A percentile compares a stretch with the other conserved stretches of the same genome.
Conservation (phyloP, 352 stramenopile species). For the Phytophthora pistaciae region DNA sequence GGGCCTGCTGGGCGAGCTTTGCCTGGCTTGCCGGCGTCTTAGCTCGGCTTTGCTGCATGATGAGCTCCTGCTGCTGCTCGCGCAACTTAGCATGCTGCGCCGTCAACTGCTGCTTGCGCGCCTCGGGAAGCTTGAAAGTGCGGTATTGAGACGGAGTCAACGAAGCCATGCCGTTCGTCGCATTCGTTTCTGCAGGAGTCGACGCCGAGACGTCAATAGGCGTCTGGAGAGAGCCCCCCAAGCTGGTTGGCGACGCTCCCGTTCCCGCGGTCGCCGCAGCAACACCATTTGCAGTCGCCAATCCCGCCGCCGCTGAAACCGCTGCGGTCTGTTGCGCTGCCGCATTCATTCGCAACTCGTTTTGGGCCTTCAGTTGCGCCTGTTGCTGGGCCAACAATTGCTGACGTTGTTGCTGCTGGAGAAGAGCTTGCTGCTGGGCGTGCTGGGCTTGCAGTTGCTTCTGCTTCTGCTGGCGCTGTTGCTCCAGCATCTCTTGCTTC, state of each 20-base stretch:
- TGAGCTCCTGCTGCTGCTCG: conserved; percentile 83
- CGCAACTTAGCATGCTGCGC: conserved; percentile 77
- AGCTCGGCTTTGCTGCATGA: conserved; percentile 74
- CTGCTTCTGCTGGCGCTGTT: conserved; percentile 64
- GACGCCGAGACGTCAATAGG: conserved; percentile 57
- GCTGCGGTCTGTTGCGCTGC: conserved; percentile 21
- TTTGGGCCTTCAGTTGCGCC: conserved; percentile 55
- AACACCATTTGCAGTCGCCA: conserved; percentile 18
- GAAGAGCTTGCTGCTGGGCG: conserved; percentile 56
- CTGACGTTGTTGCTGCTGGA: conserved; percentile 56
- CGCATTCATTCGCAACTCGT: conserved; percentile 46
- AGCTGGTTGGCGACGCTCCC: conserved; percentile 26
- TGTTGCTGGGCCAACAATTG: conserved; percentile 48
- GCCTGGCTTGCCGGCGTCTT: conserved; percentile 78
- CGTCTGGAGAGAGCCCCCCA: conserved; percentile 51
- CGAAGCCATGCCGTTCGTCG: conserved; percentile 38
- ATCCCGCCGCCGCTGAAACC: conserved; percentile 14
- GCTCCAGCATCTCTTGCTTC: conserved; percentile 67
- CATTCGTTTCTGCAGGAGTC: conserved; percentile 28
- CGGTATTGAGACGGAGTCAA: conserved; percentile 78
- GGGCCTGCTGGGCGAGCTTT: conserved; percentile 79
- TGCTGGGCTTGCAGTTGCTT: conserved; percentile 70
- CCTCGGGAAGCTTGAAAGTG: conserved; percentile 76
- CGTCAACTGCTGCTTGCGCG: conserved; percentile 74
- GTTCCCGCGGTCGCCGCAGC: conserved; percentile 3